Conservation (phyloP, 176 grass and related monocot species). For the Raddia distichophylla region DNA sequence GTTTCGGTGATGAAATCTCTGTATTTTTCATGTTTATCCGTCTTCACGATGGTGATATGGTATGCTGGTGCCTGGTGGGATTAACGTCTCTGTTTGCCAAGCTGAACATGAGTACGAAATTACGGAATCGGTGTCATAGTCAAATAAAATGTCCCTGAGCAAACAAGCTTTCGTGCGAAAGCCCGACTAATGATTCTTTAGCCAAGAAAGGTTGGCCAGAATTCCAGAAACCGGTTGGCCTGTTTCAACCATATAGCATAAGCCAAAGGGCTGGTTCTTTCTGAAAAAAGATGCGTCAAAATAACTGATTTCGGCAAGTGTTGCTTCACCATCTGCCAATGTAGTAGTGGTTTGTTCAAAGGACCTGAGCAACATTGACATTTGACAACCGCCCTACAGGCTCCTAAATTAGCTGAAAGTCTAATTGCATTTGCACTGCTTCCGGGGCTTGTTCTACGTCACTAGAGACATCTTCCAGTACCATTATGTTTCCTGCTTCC, state of each 20-base stretch:
- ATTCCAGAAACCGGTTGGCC: constrained; percentile 25
- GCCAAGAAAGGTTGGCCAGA: constrained; percentile 27
- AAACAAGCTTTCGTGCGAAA: neutral
- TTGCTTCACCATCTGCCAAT: constrained; percentile 12
- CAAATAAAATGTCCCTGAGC: neutral
- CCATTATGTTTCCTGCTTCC: neutral
- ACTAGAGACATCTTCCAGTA: neutral
- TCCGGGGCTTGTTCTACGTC: neutral
- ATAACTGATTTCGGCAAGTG: neutral
- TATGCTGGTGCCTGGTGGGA: neutral
- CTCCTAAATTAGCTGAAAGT: constrained; percentile 17
- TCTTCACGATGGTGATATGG: neutral
- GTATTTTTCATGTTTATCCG: neutral
- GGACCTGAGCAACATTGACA: neutral
- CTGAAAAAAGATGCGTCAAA: neutral
- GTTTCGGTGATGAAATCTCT: neutral
- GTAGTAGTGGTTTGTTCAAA: neutral
- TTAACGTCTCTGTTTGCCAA: neutral
- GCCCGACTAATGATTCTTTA: constrained; percentile 2
- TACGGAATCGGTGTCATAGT: neutral
- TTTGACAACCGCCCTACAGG: neutral
- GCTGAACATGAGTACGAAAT: constrained; percentile 5
- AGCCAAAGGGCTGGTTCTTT: neutral
- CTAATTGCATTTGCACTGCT: neutral
- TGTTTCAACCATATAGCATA: neutral